Base-by-base conservation (phyloP, 371 early-diverging fungal genomes). In the Rhizopus arrhizus region DNA sequence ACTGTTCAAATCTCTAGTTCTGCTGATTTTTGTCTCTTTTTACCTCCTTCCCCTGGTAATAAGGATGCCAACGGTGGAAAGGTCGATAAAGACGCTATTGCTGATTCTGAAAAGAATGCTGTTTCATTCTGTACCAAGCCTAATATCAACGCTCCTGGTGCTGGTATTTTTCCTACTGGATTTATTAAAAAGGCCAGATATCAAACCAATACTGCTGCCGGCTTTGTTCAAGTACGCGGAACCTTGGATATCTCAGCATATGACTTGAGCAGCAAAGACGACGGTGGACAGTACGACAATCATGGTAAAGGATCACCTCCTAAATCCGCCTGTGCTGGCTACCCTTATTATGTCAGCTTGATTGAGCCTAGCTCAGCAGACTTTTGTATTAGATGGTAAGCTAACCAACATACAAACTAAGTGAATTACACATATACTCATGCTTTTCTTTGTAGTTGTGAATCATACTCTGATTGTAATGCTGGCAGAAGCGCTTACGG, bases 141-240 rank as follows among this genome's bases (percentile, higher is more conserved):
- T 11, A 62, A 59, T 12, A 43, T 67, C 16, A 65, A 65, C 50
- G 65, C 70, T 33, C 59, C 64, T 15, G 61, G 63, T 13, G 74
- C 70, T 10, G 66, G 66, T 40, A 46, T 65, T 8, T 77, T 79
- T 65, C 80, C 80, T 13, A 16, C 52, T 22, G 73, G 72, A 10
- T 70, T 69, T 15, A 63, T 71, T 45, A 61, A 66, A 33, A 64
- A 59, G 13, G 69, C 72, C 29, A 58, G 59, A 13, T 74, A 65
- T 48, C 56, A 64, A 32, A 66, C 68, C 15, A 48, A 46, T 13
- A 53, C 63, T 36, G 51, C 55, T 51, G 59, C 59, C 22, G 65
- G 65, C n/a, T 79, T 69, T 43, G 66, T 70, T 22, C 82, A 81
- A 56, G 68, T 81, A 22, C 79, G 79, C 42, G 82, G 82, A 36